Percentiles rank a stretch among this genome's conserved stretches.
These are phyloP conservation scores for Cinnamomum chago DNA, from an alignment of 164 flowering plant genomes.

Conservation along the genomic window DNA sequence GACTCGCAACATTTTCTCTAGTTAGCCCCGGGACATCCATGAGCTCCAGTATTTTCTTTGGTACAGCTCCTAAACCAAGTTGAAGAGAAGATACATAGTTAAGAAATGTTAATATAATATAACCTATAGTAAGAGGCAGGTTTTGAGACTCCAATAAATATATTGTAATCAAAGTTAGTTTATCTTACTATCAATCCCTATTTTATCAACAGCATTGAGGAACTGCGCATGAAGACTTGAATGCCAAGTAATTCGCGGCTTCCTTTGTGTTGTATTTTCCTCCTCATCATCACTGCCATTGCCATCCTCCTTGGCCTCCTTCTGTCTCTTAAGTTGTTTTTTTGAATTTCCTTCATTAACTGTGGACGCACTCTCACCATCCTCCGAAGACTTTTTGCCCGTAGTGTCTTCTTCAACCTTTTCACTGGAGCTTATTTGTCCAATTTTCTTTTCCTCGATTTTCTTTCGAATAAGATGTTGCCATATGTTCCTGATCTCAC, in stretches of 20 bases:
- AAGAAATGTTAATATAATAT: not conserved
- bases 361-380: not conserved
- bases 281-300: not conserved
- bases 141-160: not conserved
- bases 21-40: conserved; percentile 94
- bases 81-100: not conserved
- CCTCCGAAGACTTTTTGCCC: not conserved
- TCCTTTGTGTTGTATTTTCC: not conserved
- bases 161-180: not conserved
- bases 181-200: not conserved
- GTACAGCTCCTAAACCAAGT: conserved; percentile 64
- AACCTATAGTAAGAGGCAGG: not conserved
- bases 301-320: conserved; percentile 26
- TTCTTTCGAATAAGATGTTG: conserved; percentile 84
- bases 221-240: not conserved
- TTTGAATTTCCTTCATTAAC: conserved; percentile 41
- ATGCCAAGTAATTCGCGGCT: not conserved
- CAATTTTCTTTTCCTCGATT: conserved; percentile 63
- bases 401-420: not conserved
- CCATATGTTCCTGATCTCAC: conserved; percentile 89
- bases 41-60: conserved; percentile 85
- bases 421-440: conserved; percentile 7
- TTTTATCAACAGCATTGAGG: not conserved
- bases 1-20: conserved; percentile 97
- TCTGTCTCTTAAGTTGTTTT: conserved; percentile 45